Base-by-base conservation (phyloP, 2,329 filamentous ascomycete genomes). In the Colletotrichum viniferum region DNA sequence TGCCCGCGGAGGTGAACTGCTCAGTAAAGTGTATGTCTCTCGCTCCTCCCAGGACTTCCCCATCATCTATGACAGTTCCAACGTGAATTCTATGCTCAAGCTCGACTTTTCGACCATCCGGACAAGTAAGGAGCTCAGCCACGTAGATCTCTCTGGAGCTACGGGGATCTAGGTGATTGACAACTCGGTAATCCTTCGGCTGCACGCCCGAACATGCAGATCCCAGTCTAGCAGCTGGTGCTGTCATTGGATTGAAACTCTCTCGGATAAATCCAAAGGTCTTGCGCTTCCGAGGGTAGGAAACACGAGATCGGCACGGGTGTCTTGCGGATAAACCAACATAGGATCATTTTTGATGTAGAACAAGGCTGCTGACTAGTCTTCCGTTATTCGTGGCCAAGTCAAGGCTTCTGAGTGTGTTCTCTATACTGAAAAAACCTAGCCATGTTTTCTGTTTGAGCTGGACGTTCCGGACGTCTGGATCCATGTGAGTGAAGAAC, bases 31-130 rank as follows among this genome's bases (percentile, higher is more conserved):
- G 14, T 13, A 18, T 18, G 1, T 18, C 36, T 14, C 21, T 21
- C 0, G 48, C 13, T 2, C 48, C 12, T 5, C 12, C 48, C 1
- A 3, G 4, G 3, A 24, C 4, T 55, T 55, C 12, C 3, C 48
- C 36, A 5, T 9, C 36, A 2, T 18, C 16, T 7, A 7, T 9
- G 16, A 9, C 2, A 9, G 9, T 4, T 43, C 36, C 36, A 7
- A 43, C 7, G 9, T 9, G 2, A 3, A 43, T 4, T 8, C 4
- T 0, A 4, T 43, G 7, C 4, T 1, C 18, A 4, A 43, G 4
- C 36, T 43, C 36, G 2, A 3, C 36, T 43, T 43, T 8, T 2
- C 16, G 16, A 18, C 8, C 36, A 2, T 18, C 36, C 3, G 36
- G 16, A 7, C 16, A 43, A 9, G 36, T 9, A 18, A 43, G 18